Percentiles rank a stretch among this genome's conserved stretches.
These are phyloP conservation scores for Papilionanthe hybrid DNA, from an alignment of 116 monocot species.

Conservation along the genomic window DNA sequence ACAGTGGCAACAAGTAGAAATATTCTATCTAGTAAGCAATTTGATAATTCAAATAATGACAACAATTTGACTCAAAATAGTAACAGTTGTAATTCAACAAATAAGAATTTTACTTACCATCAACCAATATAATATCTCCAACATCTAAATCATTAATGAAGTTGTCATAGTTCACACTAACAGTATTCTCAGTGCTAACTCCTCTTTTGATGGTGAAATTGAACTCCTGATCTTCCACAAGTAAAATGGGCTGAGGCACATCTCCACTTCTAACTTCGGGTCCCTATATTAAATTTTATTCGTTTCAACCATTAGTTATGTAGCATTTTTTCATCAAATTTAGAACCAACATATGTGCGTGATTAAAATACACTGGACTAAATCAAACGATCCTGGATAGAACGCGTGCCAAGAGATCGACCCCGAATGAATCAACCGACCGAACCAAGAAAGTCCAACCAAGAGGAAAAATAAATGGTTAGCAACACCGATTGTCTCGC, in stretches of 20 bases:
- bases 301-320: background rate
- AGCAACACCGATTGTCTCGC: too few species aligned
- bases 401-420: too few species aligned
- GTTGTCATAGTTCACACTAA: constrained; percentile 92
- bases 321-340: background rate
- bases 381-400: too few species aligned
- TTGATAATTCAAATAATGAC: background rate
- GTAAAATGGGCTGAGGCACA: constrained; percentile 67
- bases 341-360: background rate
- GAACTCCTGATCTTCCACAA: constrained; percentile 80
- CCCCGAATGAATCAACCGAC: too few species aligned
- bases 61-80: background rate
- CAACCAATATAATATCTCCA: constrained; percentile 83
- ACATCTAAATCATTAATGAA: constrained; percentile 86
- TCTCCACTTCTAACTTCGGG: constrained; percentile 98
- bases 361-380: too few species aligned
- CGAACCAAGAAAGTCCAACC: too few species aligned
- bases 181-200: constrained; percentile 59
- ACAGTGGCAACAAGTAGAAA: background rate
- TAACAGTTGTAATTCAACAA: background rate
- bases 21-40: background rate
- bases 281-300: constrained; percentile 41
- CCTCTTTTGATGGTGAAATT: constrained; percentile 82
- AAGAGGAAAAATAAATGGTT: too few species aligned
- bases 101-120: constrained; percentile 46